Evolutionary conservation across 345 rosid species (phyloP), one percentile per base, ranked within the genome.

Genomic region (Bruguiera gymnorhiza): DNA sequence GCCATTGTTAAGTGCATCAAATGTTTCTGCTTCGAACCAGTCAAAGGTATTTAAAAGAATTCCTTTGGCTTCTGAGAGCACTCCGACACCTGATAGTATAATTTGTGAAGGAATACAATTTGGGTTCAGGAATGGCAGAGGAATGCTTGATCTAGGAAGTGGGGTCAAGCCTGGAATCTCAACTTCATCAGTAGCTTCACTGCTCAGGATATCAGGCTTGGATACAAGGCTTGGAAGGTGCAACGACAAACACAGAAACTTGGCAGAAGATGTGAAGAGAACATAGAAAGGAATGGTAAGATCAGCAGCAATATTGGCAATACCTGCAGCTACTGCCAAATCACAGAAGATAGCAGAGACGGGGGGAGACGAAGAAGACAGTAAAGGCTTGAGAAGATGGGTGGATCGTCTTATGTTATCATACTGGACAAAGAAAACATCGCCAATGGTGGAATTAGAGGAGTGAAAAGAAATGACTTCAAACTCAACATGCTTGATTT

Each of bases 31-130:
- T 23, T 70, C 74, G 13, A 70, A 70, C 36, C 53, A 27, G 2
- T 70, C 73, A 24, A 26, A 70, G 7, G 29, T 70, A 61, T 70
- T 70, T 3, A 70, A 9, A 8, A 70, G 15, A 34, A 70, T 54
- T 23, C 68, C 73, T 16, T 34, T 48, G 23, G 64, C 29, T 32
- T 34, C 39, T 6, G 20, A 9, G 8, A 70, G 3, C 21, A 11
- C 10, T 26, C 27, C 18, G 11, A 32, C 31, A 55, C 36, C 37
- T 27, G 5, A 46, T 1, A 24, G n/a, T 13, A 53, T 15, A 34
- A 29, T 19, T 21, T 20, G 9, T 6, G 66, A 27, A 53, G 37
- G n/a, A 53, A 63, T 29, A 18, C 18, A 20, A 10, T 34, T 61
- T 6, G 53, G 60, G 37, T 50, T 31, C 20, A 62, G 8, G 37